Conservation (phyloP, 805 yeast species). For the Wickerhamiella azyma region DNA sequence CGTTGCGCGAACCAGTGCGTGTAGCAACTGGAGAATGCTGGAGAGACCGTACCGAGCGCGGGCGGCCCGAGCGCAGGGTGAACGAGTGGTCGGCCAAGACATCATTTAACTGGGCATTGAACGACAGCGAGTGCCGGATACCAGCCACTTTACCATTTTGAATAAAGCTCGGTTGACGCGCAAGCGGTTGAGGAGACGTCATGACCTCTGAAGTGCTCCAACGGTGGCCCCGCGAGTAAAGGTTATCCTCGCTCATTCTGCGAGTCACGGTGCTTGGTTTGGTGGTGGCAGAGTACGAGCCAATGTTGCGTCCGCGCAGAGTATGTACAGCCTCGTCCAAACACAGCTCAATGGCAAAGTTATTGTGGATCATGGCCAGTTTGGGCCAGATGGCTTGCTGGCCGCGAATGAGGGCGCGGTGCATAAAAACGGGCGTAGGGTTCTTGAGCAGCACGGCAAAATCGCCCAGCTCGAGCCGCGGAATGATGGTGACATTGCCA, state of each 20-base stretch:
- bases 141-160: background rate
- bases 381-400: slow-evolving; percentile 93
- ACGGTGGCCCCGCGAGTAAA: background rate
- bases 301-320: slow-evolving; percentile 33
- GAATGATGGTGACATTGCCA: slow-evolving; percentile 88
- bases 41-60: slow-evolving; percentile 1
- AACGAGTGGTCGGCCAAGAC: background rate
- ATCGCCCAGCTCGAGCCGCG: slow-evolving; percentile 49
- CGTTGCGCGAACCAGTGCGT: slow-evolving; percentile 1
- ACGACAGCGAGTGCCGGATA: background rate
- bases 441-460: slow-evolving; percentile 53
- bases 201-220: slow-evolving; percentile 7
- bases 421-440: slow-evolving; percentile 65
- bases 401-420: slow-evolving; percentile 63
- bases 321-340: slow-evolving; percentile 65
- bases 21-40: slow-evolving; percentile 1
- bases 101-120: slow-evolving; percentile 4
- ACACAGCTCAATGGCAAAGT: slow-evolving; percentile 79
- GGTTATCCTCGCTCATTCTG: slow-evolving; percentile 4
- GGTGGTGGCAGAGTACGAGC: background rate
- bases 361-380: slow-evolving; percentile 69
- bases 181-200: background rate
- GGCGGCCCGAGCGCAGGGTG: background rate
- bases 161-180: background rate
- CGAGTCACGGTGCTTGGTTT: background rate